Evolutionary conservation across 108 stramenopile species (phyloP).

Genomic region (Asterionellopsis glacialis): DNA sequence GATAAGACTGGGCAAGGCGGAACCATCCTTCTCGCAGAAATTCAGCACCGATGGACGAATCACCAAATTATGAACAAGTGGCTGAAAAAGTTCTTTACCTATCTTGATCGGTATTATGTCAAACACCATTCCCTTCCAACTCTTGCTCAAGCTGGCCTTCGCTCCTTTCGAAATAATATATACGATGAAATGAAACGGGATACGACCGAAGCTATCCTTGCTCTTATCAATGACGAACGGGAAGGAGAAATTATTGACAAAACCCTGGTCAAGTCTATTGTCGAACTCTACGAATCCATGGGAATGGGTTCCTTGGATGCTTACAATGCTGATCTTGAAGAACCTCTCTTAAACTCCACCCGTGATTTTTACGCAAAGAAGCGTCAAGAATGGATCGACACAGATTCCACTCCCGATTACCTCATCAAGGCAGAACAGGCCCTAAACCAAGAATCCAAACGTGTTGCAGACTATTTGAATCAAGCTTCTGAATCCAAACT

Average conservation of each 20-base stretch:
- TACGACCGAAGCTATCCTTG: constrained; percentile 86
- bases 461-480: constrained; percentile 94
- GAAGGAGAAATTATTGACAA: constrained; percentile 94
- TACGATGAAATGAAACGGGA: constrained; percentile 91
- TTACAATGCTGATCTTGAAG: constrained; percentile 91
- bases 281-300: constrained; percentile 96
- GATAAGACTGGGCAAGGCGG: constrained; percentile 82
- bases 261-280: constrained; percentile 87
- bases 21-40: constrained; percentile 87
- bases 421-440: constrained; percentile 96
- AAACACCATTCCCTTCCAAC: constrained; percentile 93
- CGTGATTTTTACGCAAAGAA: constrained; percentile 92
- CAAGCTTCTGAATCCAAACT: constrained; percentile 86
- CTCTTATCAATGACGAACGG: constrained; percentile 92
- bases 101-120: constrained; percentile 98
- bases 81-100: constrained; percentile 98
- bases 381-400: constrained; percentile 93
- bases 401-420: constrained; percentile 95
- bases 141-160: constrained; percentile 86
- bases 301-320: constrained; percentile 92
- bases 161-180: constrained; percentile 89
- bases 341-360: constrained; percentile 81
- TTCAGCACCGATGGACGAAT: constrained; percentile 92
- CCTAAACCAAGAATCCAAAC: constrained; percentile 79
- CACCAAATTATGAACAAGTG: constrained; percentile 99